Evolutionary conservation across 2,329 filamentous ascomycete species (phyloP).

Genomic region (Claviceps maximensis): DNA sequence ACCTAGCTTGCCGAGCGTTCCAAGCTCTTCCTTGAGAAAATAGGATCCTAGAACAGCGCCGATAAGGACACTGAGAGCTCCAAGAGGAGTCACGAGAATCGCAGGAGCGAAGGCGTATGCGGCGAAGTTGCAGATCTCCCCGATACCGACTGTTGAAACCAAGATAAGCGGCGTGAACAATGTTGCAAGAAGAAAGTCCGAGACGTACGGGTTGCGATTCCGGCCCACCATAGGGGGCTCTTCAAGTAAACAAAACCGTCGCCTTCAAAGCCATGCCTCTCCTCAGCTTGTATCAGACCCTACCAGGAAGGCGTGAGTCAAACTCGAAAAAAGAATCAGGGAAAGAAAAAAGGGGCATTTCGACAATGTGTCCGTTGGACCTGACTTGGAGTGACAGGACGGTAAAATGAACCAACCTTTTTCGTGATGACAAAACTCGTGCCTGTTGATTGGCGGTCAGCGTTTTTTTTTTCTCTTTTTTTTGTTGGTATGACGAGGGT

Average conservation of each 20-base stretch:
- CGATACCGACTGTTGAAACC: slow-evolving; percentile 58
- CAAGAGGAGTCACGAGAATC: slow-evolving; percentile 93
- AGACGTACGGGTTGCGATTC: slow-evolving; percentile 69
- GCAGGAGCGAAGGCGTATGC: slow-evolving; percentile 97
- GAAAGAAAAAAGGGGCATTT: neutral
- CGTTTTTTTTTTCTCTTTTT: slow-evolving; percentile 3
- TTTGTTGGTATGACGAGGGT: neutral
- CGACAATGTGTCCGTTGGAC: neutral
- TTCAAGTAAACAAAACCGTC: slow-evolving; percentile 90
- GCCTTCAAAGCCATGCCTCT: slow-evolving; percentile 89
- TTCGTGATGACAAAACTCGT: slow-evolving; percentile 99
- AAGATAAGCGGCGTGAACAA: neutral
- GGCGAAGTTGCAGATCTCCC: slow-evolving; percentile 93
- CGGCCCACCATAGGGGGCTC: slow-evolving; percentile 95
- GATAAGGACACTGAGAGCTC: slow-evolving; percentile 87
- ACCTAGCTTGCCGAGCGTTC: slow-evolving; percentile 82
- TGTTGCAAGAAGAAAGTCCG: neutral
- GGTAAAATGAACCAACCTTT: slow-evolving; percentile 47
- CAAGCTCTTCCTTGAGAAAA: slow-evolving; percentile 80
- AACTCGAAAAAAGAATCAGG: neutral
- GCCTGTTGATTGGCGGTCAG: slow-evolving; percentile 35
- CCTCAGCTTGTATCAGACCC: slow-evolving; percentile 82
- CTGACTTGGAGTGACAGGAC: neutral
- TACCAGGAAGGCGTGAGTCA: slow-evolving; percentile 19
- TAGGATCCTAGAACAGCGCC: slow-evolving; percentile 91